Conservation (phyloP, 164 flowering plant species). For the Magnolia kwangsiensis region DNA sequence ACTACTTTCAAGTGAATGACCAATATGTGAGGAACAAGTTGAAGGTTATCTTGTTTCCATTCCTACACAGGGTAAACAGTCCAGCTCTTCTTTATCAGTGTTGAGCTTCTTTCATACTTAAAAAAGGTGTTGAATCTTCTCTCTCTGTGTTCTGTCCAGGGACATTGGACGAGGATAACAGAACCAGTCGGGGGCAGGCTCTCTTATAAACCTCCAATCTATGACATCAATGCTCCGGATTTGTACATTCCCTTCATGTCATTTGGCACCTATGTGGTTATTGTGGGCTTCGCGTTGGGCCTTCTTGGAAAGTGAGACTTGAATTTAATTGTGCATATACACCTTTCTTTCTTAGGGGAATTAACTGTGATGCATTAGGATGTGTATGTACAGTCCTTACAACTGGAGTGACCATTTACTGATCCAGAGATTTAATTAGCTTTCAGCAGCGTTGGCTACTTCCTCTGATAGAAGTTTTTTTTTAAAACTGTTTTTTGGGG, state of each 20-base stretch:
- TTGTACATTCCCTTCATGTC: conserved; percentile 60
- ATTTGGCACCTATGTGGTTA: conserved; percentile 53
- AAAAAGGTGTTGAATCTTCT: not conserved
- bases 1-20: conserved; percentile 79
- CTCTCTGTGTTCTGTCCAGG: conserved; percentile 22
- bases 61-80: conserved; percentile 55
- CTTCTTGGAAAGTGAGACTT: conserved; percentile 47
- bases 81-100: not conserved
- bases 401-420: not conserved
- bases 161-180: conserved; percentile 59
- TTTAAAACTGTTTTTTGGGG: not conserved
- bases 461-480: no score
- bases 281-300: conserved; percentile 50
- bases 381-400: not conserved
- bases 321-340: not conserved
- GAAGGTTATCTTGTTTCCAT: conserved; percentile 68
- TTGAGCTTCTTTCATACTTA: not conserved
- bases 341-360: not conserved
- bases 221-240: conserved; percentile 66
- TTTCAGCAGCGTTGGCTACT: not conserved
- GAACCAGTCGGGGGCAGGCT: conserved; percentile 60
- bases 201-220: conserved; percentile 62
- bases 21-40: conserved; percentile 73
- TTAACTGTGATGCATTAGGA: not conserved
- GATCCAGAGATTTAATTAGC: not conserved